These are phyloP conservation scores for Medicago ruthenica DNA, from an alignment of 306 rosid species.

Conservation along the genomic window DNA sequence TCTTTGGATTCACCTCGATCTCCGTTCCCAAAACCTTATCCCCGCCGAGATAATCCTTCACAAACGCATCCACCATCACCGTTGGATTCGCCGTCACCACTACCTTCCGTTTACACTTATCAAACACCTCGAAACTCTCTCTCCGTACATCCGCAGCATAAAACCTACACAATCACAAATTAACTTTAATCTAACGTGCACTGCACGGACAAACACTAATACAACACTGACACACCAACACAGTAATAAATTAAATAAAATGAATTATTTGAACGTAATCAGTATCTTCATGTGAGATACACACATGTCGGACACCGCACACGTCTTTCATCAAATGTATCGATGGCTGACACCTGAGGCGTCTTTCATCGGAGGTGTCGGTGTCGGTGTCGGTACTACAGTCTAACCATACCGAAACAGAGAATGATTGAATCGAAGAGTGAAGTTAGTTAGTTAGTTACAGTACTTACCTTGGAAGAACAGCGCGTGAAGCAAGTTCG, in stretches of 20 bases:
- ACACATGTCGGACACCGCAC: no score
- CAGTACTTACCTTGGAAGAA: constrained; percentile 78
- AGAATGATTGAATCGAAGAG: background rate
- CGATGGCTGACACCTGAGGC: no score
- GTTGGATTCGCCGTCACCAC: constrained; percentile 95
- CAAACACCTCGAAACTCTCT: constrained; percentile 89
- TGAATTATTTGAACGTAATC: no score
- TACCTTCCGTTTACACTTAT: constrained; percentile 83
- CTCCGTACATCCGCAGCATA: constrained; percentile 89
- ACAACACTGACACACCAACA: no score
- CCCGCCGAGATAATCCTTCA: constrained; percentile 86
- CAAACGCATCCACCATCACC: constrained; percentile 92
- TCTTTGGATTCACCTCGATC: constrained; percentile 90
- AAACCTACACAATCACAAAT: constrained; percentile 50
- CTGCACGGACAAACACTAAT: no score
- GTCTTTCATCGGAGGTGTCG: no score
- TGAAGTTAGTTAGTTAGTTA: background rate
- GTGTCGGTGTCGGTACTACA: no score
- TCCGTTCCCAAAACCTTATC: constrained; percentile 89
- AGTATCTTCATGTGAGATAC: no score
- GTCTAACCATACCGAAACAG: no score
- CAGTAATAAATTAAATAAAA: no score
- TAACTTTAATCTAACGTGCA: background rate
- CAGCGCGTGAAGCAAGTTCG: constrained; percentile 93
- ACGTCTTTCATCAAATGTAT: no score